Evolutionary conservation across 2,329 filamentous ascomycete species (phyloP), one percentile per base, ranked within the genome.

Genomic region (Clarireedia paspali): DNA sequence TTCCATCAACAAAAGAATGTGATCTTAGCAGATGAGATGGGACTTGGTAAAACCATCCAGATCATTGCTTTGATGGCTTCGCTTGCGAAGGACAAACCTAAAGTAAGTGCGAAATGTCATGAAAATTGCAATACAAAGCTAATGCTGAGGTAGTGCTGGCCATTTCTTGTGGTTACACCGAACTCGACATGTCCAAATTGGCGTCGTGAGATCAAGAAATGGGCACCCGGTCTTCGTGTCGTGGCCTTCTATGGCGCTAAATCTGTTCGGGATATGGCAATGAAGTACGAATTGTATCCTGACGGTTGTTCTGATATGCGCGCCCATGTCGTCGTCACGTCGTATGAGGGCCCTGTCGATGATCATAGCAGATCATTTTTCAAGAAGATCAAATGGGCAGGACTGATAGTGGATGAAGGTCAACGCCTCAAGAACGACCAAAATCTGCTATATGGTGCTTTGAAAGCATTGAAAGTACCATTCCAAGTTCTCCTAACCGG

Each of bases 101-200:
- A 67, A 59, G 64, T 67, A 64, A 53, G 51, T 63, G 59, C 34
- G 17, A 44, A 4, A 23, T 20, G 10, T 12, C 47, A 56, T 4
- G 46, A 9, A 26, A 44, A 74, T 53, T 74, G 77, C 46, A 78
- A 77, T 74, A 60, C 73, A 77, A 36, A 78, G 82, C 66, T 76
- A 55, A 55, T 14, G 24, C 6, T 20, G 15, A 14, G 1, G 6
- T 15, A 81, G 67, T 94, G 90, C 71, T 97, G 88, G 81, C 94
- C 94, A 0, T 97, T 96, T 68, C 77, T 99, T 15, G 79, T 97
- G 3, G 90, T 96, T 2, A 92, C 95, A 0, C 94, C 94, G 0
- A 97, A 97, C 67, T 86, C 92, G 0, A 99, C 94, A 0, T 95
- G 91, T 70, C 83, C 91, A n/a, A 99, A 99, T 69, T 99, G 94